These are phyloP conservation scores for Erucastrum elatum DNA, from an alignment of 345 rosid genomes.

Conservation along the genomic window DNA sequence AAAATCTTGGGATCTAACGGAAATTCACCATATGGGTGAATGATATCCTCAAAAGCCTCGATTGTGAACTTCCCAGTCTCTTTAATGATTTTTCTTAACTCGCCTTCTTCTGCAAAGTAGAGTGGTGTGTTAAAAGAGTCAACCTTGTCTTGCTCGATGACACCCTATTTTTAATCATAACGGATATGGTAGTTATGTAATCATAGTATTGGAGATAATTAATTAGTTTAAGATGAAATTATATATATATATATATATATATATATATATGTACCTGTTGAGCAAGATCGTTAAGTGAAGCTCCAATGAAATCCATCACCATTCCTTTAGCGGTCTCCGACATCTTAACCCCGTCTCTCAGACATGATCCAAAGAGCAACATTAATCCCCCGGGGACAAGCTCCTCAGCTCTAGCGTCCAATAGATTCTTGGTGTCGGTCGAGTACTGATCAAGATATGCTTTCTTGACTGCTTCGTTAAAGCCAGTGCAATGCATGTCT, in stretches of 20 bases:
- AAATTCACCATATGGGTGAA: slow-evolving; percentile 2
- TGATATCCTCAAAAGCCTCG: slow-evolving; percentile 26
- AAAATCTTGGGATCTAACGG: slow-evolving; percentile 15
- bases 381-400: slow-evolving; percentile 45
- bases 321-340: slow-evolving; percentile 28
- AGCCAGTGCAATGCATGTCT: slow-evolving; percentile 47
- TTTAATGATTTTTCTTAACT: slow-evolving; percentile 15
- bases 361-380: slow-evolving; percentile 31
- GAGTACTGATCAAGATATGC: slow-evolving; percentile 44
- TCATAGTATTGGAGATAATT: background rate
- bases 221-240: background rate
- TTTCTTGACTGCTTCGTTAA: slow-evolving; percentile 22
- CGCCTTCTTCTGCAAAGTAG: slow-evolving; percentile 12
- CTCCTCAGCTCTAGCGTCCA: slow-evolving; percentile 45
- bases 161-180: background rate
- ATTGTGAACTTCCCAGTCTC: slow-evolving; percentile 22
- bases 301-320: slow-evolving; percentile 20
- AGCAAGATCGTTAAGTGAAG: slow-evolving; percentile 39
- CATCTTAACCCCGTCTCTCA: slow-evolving; percentile 28
- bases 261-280: slow-evolving; percentile 34
- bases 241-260: slow-evolving; percentile 11
- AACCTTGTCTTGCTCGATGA: slow-evolving; percentile 28
- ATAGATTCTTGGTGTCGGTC: slow-evolving; percentile 26
- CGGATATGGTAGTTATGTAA: background rate
- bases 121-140: slow-evolving; percentile 24